Percentiles rank a stretch among this genome's conserved stretches.
phyloP scores from a whole-genome alignment of 805 yeast genomes.

The Pichia cabralensis region DNA sequence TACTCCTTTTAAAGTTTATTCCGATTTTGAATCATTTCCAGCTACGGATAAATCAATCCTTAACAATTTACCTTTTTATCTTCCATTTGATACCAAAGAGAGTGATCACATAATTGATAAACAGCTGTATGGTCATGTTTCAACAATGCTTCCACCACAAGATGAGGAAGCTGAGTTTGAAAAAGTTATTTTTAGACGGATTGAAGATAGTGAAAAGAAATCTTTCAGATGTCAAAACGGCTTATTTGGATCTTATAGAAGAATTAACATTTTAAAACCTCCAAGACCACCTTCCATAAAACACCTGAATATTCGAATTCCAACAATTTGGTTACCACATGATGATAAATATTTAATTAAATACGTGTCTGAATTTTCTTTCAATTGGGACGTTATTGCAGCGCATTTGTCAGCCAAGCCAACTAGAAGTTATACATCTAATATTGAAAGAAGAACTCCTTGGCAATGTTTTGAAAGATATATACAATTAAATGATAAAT shows the following conservation, averaged over 20 bases:
- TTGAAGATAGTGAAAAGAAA: constrained; percentile 31
- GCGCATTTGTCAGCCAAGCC: constrained; percentile 64
- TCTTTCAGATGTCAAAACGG: constrained; percentile 42
- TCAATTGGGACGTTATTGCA: constrained; percentile 89
- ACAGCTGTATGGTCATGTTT: constrained; percentile 40
- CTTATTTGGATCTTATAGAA: constrained; percentile 44
- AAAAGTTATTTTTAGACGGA: constrained; percentile 43
- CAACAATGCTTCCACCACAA: constrained; percentile 52
- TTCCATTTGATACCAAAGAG: constrained; percentile 34
- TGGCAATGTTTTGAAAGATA: constrained; percentile 99
- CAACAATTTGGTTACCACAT: constrained; percentile 93
- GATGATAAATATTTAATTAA: constrained; percentile 77
- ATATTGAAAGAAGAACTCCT: constrained; percentile 90
- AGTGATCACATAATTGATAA: constrained; percentile 22
- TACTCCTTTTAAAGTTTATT: constrained; percentile 37
- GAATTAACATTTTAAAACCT: constrained; percentile 62
- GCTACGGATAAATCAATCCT: constrained; percentile 38
- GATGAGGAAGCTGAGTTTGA: constrained; percentile 56
- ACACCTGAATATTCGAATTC: constrained; percentile 73
- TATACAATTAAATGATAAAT: constrained; percentile 82
- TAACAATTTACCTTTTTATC: constrained; percentile 36
- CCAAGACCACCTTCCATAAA: constrained; percentile 85
- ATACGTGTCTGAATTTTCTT: constrained; percentile 75
- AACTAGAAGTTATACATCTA: constrained; percentile 65
- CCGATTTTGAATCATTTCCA: constrained; percentile 32